These are phyloP conservation scores for Rugonectria rugulosa DNA, from an alignment of 2,329 filamentous ascomycete genomes.

Conservation along the genomic window DNA sequence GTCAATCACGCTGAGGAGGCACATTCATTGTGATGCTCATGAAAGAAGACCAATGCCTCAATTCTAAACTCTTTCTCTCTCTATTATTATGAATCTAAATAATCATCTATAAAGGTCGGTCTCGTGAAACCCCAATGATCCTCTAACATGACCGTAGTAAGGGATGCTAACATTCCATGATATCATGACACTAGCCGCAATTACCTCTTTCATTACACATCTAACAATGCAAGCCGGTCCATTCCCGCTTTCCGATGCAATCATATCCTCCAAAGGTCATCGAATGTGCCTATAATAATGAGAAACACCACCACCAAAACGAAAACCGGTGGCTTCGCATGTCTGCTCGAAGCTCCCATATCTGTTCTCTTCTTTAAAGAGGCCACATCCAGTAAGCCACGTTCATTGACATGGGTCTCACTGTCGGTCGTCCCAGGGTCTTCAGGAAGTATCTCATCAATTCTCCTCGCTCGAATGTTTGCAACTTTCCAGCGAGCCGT, in stretches of 20 bases:
- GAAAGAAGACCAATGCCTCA: background rate
- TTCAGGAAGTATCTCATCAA: background rate
- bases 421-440: background rate
- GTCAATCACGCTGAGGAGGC: background rate
- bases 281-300: background rate
- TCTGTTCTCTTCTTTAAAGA: background rate
- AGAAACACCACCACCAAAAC: constrained; percentile 1
- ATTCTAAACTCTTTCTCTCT: constrained; percentile 14
- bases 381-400: background rate
- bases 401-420: too few species aligned
- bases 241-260: too few species aligned
- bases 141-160: constrained; percentile 27
- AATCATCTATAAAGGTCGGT: constrained; percentile 26
- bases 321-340: background rate
- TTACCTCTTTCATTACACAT: too few species aligned
- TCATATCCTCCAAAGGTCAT: background rate
- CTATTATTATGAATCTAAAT: constrained; percentile 22
- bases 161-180: constrained; percentile 23
- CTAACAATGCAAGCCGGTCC: too few species aligned
- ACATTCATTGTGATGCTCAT: background rate
- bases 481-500: too few species aligned
- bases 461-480: constrained; percentile 2
- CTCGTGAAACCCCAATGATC: constrained; percentile 30
- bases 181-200: background rate
- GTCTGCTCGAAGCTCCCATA: constrained; percentile 5